Conservation (phyloP, 192 early-diverging fungal species). For the Entomortierella parvispora region DNA sequence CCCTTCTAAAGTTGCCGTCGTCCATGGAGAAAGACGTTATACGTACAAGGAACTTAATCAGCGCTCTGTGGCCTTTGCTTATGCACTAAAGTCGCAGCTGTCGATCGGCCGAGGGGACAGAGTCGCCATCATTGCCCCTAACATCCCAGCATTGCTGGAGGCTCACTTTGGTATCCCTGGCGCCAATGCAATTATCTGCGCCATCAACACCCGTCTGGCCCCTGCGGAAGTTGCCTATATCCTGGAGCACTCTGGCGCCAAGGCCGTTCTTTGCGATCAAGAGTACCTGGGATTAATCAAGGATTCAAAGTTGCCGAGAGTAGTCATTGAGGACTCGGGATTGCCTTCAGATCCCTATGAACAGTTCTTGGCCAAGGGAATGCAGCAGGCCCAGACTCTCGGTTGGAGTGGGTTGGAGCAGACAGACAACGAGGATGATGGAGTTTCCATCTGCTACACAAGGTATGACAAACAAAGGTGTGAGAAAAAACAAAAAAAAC, state of each 20-base stretch:
- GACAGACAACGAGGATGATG: constrained; percentile 56
- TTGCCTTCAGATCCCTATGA: constrained; percentile 59
- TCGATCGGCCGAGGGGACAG: constrained; percentile 55
- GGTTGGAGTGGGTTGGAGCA: constrained; percentile 59
- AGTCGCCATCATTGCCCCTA: constrained; percentile 65
- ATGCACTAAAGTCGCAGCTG: constrained; percentile 48
- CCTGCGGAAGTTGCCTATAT: constrained; percentile 67
- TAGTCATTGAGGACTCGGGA: constrained; percentile 41
- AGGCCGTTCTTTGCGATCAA: constrained; percentile 60
- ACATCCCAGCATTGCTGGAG: constrained; percentile 66
- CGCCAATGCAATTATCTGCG: constrained; percentile 62
- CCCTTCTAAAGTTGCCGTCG: constrained; percentile 58
- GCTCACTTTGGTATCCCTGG: constrained; percentile 71
- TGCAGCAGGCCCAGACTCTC: constrained; percentile 29
- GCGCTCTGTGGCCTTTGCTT: constrained; percentile 57
- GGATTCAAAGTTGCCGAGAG: constrained; percentile 26
- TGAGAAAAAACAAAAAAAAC: too few species aligned
- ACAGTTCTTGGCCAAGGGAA: constrained; percentile 43
- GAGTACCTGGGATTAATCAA: constrained; percentile 50
- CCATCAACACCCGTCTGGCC: constrained; percentile 66
- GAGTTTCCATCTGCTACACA: constrained; percentile 66
- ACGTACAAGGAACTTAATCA: constrained; percentile 59
- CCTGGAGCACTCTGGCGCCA: constrained; percentile 59
- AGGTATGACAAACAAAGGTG: constrained; percentile 14
- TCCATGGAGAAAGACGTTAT: constrained; percentile 46